Evolutionary conservation across 2,329 filamentous ascomycete species (phyloP).

Genomic region (Penicillium sp.): DNA sequence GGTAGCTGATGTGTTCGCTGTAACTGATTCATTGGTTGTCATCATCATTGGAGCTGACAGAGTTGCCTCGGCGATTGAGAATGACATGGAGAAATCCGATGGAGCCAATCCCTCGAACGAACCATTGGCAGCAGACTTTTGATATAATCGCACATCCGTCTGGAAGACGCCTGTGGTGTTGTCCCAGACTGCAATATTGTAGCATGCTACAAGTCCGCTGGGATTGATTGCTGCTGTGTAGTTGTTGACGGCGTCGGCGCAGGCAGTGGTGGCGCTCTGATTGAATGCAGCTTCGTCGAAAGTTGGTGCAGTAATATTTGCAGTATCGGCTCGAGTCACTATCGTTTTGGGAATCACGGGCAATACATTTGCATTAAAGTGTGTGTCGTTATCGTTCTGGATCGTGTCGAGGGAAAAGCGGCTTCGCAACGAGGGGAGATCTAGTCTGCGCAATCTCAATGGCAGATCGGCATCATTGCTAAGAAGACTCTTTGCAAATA

Average conservation of each 20-base stretch:
- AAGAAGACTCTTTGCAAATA: conserved; percentile 1
- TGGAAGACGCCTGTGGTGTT: conserved; percentile 63
- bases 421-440: neutral
- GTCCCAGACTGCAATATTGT: conserved; percentile 72
- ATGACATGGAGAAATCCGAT: conserved; percentile 25
- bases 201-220: conserved; percentile 74
- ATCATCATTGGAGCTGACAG: conserved; percentile 19
- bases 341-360: neutral
- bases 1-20: conserved; percentile 8
- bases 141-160: conserved; percentile 72
- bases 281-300: conserved; percentile 26
- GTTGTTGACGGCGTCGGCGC: conserved; percentile 52
- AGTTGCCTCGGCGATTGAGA: conserved; percentile 22
- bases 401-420: neutral
- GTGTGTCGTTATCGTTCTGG: neutral
- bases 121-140: conserved; percentile 56
- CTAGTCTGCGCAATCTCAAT: conserved; percentile 1
- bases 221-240: conserved; percentile 61
- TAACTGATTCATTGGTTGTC: conserved; percentile 6
- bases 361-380: neutral
- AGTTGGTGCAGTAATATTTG: neutral
- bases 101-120: conserved; percentile 42
- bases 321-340: neutral
- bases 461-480: conserved; percentile 2
- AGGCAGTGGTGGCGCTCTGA: conserved; percentile 53